Conservation (phyloP, 1,139 yeast species). For the Candida pseudocylindracea region DNA sequence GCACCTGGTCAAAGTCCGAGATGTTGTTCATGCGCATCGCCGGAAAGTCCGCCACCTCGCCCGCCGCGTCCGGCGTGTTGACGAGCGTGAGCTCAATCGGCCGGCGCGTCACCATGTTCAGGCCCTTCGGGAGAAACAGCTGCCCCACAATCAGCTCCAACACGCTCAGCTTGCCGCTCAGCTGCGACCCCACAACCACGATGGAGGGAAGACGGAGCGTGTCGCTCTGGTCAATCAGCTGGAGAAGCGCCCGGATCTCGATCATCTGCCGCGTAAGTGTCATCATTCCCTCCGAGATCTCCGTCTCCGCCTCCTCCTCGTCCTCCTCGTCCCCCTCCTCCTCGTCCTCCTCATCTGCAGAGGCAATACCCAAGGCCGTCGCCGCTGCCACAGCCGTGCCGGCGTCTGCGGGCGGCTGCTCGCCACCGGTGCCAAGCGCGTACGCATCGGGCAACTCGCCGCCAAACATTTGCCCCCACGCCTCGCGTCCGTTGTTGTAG, state of each 20-base stretch:
- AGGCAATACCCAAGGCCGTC: conserved; percentile 23
- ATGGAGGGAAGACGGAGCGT: conserved; percentile 76
- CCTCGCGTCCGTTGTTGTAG: conserved; percentile 29
- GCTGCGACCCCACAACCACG: conserved; percentile 93
- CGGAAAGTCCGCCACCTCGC: conserved; percentile 88
- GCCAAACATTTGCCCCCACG: conserved; percentile 7
- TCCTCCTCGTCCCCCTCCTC: conserved; percentile 9
- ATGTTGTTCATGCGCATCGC: conserved; percentile 62
- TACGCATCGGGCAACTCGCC: no score
- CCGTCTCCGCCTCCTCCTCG: conserved; percentile 17
- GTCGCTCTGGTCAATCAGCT: conserved; percentile 58
- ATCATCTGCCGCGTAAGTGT: conserved; percentile 88
- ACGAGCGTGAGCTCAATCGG: conserved; percentile 86
- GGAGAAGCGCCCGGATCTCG: conserved; percentile 65
- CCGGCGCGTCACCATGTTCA: conserved; percentile 88
- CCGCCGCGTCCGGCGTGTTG: conserved; percentile 63
- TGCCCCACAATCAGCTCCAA: conserved; percentile 87
- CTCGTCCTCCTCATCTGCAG: conserved; percentile 3
- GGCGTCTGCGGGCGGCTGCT: conserved; percentile 11
- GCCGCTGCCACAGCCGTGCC: conserved; percentile 18
- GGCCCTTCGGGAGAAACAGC: conserved; percentile 84
- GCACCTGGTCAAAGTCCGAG: conserved; percentile 77
- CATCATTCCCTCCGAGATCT: conserved; percentile 57
- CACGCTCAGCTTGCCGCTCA: conserved; percentile 91
- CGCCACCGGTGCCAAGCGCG: no score